Evolutionary conservation across 179 eudicot genomes (phyloP), one percentile per base, ranked within the genome.

Genomic region (Heliamphora pulchella): DNA sequence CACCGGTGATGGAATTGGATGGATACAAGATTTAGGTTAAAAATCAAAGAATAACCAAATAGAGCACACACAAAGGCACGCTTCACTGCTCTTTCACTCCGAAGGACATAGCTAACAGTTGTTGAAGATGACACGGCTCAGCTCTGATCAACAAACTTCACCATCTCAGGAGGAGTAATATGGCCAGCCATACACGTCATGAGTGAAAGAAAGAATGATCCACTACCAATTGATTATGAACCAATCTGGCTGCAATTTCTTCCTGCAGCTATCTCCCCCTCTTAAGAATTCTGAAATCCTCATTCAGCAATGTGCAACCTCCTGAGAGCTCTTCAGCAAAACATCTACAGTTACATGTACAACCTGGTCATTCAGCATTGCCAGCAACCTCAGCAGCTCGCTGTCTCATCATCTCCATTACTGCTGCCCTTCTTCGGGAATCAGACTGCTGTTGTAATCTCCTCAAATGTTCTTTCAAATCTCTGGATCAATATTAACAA

Each of bases 371-470:
- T 84, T 89, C 88, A 83, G 87, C 74, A 82, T 79, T 87, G 71
- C 90, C 87, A 46, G 91, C 88, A 71, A 91, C 92, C 88, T 95
- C 97, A 68, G 92, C 93, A 54, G 97, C 93, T 77, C 96, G 91
- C 79, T 93, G 98, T 85, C 97, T 89, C 95, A 95, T 95, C 98
- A 95, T 95, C 86, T 93, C 98, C 93, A 85, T 95, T 43, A 93
- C 94, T 78, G 98, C 98, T 58, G 92, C 97, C 81, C 98, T 91
- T 70, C 98, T 84, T 81, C 97, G 87, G 59, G 95, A 91, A 75
- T 93, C 98, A 74, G 97, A 89, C 84, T 91, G 97, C 64, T 90
- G 97, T 81, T 95, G 97, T 78, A 88, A 80, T 84, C 97, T 87
- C 71, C 89, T 90, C 78, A 89, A 76, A 81, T 95, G 97, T 65